Evolutionary conservation across 495 filamentous ascomycete species (phyloP).

Genomic region (Penicillium fimorum): DNA sequence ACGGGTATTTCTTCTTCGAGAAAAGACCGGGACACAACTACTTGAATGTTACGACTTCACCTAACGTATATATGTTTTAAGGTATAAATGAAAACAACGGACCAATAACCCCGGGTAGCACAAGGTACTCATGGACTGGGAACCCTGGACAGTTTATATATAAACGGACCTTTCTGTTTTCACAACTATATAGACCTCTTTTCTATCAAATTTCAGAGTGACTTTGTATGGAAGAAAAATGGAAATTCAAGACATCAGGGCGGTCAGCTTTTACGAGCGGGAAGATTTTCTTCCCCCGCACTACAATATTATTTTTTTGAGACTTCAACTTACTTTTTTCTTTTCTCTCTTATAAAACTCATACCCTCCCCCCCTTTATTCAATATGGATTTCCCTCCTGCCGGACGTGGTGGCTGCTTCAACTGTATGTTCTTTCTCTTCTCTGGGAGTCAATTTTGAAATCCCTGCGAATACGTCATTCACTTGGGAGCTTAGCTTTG

Average conservation of each 20-base stretch:
- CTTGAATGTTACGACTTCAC: slow-evolving; percentile 93
- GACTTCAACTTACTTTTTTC: slow-evolving; percentile 17
- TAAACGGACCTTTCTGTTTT: too few relatives aligned
- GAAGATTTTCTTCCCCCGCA: slow-evolving; percentile 39
- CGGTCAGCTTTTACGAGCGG: slow-evolving; percentile 16
- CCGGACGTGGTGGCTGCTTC: slow-evolving; percentile 67
- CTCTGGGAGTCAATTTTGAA: background rate
- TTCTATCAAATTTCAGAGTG: too few relatives aligned
- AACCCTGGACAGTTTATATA: slow-evolving; percentile 11
- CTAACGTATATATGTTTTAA: slow-evolving; percentile 33
- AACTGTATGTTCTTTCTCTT: slow-evolving; percentile 62
- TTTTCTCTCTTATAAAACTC: slow-evolving; percentile 3
- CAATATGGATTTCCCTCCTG: slow-evolving; percentile 51
- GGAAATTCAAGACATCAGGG: background rate
- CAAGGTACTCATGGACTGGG: slow-evolving; percentile 31
- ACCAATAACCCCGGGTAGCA: slow-evolving; percentile 25
- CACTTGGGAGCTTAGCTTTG: slow-evolving; percentile 3
- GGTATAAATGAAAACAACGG: background rate
- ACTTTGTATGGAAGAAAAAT: too few relatives aligned
- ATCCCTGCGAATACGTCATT: slow-evolving; percentile 6
- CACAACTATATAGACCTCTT: too few relatives aligned
- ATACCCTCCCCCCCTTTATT: slow-evolving; percentile 5
- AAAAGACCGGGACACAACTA: slow-evolving; percentile 66
- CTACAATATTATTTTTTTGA: slow-evolving; percentile 35
- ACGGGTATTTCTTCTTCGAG: slow-evolving; percentile 81